Evolutionary conservation across 129 eudicot genomes (phyloP).

Genomic region (Arctium minus): DNA sequence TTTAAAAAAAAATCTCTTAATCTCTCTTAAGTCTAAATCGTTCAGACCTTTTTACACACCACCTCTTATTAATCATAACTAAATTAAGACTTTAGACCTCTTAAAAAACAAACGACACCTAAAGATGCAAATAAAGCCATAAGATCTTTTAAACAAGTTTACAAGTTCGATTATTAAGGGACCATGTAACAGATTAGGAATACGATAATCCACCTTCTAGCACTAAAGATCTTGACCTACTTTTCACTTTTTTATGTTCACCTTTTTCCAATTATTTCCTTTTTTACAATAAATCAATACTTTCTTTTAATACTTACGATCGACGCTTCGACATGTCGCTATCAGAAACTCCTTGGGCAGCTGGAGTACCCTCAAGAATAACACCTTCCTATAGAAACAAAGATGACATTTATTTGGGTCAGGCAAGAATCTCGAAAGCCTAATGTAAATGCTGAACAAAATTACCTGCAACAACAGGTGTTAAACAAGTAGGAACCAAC

Average conservation of each 20-base stretch:
- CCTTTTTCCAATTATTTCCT: background rate
- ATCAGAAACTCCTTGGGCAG: slow-evolving; percentile 94
- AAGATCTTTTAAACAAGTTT: too few species aligned
- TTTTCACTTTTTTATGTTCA: background rate
- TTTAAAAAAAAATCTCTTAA: too few species aligned
- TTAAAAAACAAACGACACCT: background rate
- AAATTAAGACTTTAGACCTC: too few species aligned
- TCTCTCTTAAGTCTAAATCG: too few species aligned
- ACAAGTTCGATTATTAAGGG: too few species aligned
- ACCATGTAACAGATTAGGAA: background rate
- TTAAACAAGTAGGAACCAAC: slow-evolving; percentile 27
- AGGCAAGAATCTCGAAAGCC: background rate
- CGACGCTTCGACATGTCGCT: slow-evolving; percentile 79
- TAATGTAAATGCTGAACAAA: background rate
- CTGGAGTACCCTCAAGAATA: slow-evolving; percentile 87
- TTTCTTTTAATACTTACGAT: slow-evolving; percentile 46
- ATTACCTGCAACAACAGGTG: background rate
- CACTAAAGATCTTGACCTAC: slow-evolving; percentile 1
- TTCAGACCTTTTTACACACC: too few species aligned
- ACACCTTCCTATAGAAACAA: slow-evolving; percentile 74
- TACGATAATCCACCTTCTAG: background rate
- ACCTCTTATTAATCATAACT: background rate
- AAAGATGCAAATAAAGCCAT: too few species aligned
- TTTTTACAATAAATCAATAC: background rate
- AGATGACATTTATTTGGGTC: slow-evolving; percentile 11